Evolutionary conservation across 495 filamentous ascomycete genomes (phyloP).

Genomic region (Tricharina praecox): DNA sequence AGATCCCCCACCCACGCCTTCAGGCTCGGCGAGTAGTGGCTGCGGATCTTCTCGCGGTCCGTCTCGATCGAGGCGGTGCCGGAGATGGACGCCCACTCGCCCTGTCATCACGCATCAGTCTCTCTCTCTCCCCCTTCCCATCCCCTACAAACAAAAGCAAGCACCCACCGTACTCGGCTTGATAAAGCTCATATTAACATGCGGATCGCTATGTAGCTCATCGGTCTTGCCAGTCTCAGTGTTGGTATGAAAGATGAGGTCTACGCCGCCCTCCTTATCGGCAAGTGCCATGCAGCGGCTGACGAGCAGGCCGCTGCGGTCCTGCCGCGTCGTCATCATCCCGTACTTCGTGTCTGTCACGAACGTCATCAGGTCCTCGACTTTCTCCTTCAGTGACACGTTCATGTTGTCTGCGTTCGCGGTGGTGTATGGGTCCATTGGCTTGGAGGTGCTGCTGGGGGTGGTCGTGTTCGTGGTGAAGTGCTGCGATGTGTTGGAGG

Average conservation of each 20-base stretch:
- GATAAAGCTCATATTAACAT: slow-evolving; percentile 77
- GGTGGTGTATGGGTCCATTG: slow-evolving; percentile 62
- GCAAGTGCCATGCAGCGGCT: slow-evolving; percentile 83
- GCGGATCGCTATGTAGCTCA: slow-evolving; percentile 56
- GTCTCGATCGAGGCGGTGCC: slow-evolving; percentile 51
- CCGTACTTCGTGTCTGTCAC: slow-evolving; percentile 59
- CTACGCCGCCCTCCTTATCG: slow-evolving; percentile 60
- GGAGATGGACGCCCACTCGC: slow-evolving; percentile 62
- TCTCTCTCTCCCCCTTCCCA: too few relatives aligned
- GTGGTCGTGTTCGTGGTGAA: slow-evolving; percentile 6
- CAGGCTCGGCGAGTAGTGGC: slow-evolving; percentile 47
- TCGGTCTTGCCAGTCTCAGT: slow-evolving; percentile 82
- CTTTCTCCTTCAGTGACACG: slow-evolving; percentile 52
- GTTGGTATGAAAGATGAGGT: slow-evolving; percentile 88
- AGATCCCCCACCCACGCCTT: slow-evolving; percentile 86
- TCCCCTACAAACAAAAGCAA: background rate
- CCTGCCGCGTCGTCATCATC: slow-evolving; percentile 52
- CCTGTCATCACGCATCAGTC: slow-evolving; percentile 3
- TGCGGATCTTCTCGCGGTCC: slow-evolving; percentile 45
- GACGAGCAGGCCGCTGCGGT: slow-evolving; percentile 40
- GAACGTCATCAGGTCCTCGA: slow-evolving; percentile 57
- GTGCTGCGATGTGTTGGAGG: background rate
- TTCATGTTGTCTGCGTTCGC: slow-evolving; percentile 49
- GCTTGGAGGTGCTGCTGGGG: slow-evolving; percentile 31
- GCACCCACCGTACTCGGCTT: slow-evolving; percentile 47